Conservation (phyloP, 2,329 filamentous ascomycete species). For the Chrysoporthe austroafricana region DNA sequence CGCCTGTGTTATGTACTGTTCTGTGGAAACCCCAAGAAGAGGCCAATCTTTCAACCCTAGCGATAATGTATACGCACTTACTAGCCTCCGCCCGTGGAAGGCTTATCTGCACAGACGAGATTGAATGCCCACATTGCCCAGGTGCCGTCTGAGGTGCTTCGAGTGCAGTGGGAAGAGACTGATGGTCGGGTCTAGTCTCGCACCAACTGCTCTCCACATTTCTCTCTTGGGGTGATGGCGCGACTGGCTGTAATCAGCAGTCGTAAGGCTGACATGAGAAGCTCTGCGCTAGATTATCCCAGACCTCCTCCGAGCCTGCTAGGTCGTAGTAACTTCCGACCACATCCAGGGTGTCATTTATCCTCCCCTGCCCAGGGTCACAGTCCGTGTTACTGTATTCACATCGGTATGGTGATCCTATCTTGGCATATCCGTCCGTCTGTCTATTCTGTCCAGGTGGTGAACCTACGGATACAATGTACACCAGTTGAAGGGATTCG, state of each 20-base stretch:
- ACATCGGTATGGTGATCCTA: background rate
- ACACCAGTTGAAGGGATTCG: slow-evolving; percentile 23
- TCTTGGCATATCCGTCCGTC: no score
- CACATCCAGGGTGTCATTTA: slow-evolving; percentile 23
- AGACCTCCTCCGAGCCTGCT: slow-evolving; percentile 20
- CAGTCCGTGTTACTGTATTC: slow-evolving; percentile 19
- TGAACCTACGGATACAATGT: slow-evolving; percentile 20
- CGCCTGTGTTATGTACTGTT: no score
- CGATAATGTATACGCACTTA: no score
- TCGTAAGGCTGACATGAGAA: slow-evolving; percentile 23
- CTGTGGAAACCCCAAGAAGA: no score
- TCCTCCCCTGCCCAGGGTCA: slow-evolving; percentile 9
- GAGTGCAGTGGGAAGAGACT: no score
- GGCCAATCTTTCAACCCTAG: no score
- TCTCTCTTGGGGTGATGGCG: background rate
- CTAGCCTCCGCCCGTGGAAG: no score
- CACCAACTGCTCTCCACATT: no score
- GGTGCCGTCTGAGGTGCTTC: no score
- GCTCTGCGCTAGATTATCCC: slow-evolving; percentile 26
- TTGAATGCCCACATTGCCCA: no score
- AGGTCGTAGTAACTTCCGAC: slow-evolving; percentile 27
- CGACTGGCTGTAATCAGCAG: slow-evolving; percentile 9
- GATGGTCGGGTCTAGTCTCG: no score
- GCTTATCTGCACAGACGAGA: no score
- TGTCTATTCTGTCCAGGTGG: background rate